Conservation (phyloP, 164 flowering plant species). For the Piper longum region DNA sequence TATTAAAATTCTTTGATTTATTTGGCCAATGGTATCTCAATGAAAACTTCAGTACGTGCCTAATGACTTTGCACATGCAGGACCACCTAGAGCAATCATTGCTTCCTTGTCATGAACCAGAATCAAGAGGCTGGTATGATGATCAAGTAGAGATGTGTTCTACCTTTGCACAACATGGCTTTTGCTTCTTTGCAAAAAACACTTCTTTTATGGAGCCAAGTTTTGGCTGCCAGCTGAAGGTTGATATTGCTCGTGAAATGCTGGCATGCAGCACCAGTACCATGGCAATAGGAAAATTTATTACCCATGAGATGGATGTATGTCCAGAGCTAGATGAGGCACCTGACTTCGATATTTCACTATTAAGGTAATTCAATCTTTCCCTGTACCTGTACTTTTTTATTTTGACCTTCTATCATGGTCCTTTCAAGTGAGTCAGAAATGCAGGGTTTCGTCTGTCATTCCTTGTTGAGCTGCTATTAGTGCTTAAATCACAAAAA, state of each 20-base stretch:
- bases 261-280: constrained; percentile 29
- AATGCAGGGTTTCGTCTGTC: neutral
- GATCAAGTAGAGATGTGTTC: constrained; percentile 54
- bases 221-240: constrained; percentile 12
- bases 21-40: neutral
- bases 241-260: constrained; percentile 47
- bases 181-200: constrained; percentile 44
- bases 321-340: constrained; percentile 6
- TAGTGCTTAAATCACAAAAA: neutral
- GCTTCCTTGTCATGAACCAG: constrained; percentile 28
- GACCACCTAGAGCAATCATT: constrained; percentile 22
- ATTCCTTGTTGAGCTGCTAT: neutral
- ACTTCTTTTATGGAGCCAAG: constrained; percentile 20
- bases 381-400: neutral
- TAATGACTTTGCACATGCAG: constrained; percentile 20
- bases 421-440: neutral
- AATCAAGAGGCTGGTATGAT: constrained; percentile 26
- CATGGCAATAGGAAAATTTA: constrained; percentile 32
- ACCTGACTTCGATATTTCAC: neutral
- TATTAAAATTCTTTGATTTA: no score
- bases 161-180: constrained; percentile 61
- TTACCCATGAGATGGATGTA: constrained; percentile 16
- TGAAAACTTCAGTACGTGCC: neutral
- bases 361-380: neutral
- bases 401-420: no score